Evolutionary conservation across 2,329 filamentous ascomycete species (phyloP).

Genomic region (Cordyceps tenuipes): DNA sequence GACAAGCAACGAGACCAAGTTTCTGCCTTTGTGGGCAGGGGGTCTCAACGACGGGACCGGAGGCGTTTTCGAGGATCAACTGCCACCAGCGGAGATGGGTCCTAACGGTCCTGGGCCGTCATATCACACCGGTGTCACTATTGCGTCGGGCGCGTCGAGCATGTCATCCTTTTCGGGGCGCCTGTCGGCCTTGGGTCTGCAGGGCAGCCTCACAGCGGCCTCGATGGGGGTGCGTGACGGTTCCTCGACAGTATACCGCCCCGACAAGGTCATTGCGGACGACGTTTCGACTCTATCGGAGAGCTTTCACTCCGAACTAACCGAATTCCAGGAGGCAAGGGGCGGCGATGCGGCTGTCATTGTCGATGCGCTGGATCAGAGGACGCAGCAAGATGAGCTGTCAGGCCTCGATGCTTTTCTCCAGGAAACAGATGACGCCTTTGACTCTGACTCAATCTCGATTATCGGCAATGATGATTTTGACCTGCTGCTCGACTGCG

Average conservation of each 20-base stretch:
- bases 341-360: slow-evolving; percentile 14
- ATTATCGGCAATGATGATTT: slow-evolving; percentile 3
- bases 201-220: slow-evolving; percentile 25
- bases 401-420: slow-evolving; percentile 17
- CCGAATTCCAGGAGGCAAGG: slow-evolving; percentile 28
- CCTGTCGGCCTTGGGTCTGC: slow-evolving; percentile 25
- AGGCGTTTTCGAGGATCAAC: slow-evolving; percentile 35
- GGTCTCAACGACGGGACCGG: slow-evolving; percentile 44
- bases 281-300: slow-evolving; percentile 27
- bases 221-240: slow-evolving; percentile 33
- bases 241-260: slow-evolving; percentile 28
- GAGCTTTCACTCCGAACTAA: slow-evolving; percentile 24
- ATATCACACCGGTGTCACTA: slow-evolving; percentile 37
- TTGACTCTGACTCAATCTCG: slow-evolving; percentile 3
- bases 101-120: slow-evolving; percentile 38
- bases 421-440: slow-evolving; percentile 12
- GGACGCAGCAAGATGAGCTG: slow-evolving; percentile 12
- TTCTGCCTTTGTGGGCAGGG: slow-evolving; percentile 57
- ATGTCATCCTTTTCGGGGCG: slow-evolving; percentile 28
- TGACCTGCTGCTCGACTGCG: background rate
- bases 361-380: slow-evolving; percentile 25
- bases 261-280: slow-evolving; percentile 25
- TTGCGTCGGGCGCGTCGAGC: slow-evolving; percentile 27
- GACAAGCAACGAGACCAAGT: slow-evolving; percentile 49
- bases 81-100: slow-evolving; percentile 36